phyloP scores from a whole-genome alignment of 306 rosid species.

The Cucurbita argyrosperma region DNA sequence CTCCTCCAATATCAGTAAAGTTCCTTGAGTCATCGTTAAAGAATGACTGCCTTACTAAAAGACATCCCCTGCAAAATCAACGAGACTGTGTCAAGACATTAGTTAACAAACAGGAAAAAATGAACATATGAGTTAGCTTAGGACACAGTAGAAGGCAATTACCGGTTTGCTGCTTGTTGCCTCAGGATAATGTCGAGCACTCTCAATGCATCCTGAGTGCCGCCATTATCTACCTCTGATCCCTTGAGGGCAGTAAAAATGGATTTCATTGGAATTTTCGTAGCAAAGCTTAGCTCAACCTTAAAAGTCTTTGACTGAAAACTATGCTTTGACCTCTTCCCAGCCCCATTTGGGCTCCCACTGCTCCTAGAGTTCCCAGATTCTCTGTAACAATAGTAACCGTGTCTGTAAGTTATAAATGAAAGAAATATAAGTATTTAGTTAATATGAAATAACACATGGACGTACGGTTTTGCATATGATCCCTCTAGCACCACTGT shows the following conservation, averaged over 20 bases:
- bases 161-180: slow-evolving; percentile 82
- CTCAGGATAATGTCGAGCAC: slow-evolving; percentile 61
- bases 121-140: not conserved
- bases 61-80: slow-evolving; percentile 60
- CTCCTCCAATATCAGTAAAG: slow-evolving; percentile 69
- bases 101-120: not conserved
- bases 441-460: not conserved
- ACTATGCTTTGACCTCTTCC: slow-evolving; percentile 42
- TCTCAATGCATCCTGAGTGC: slow-evolving; percentile 54
- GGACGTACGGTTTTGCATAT: slow-evolving; percentile 36
- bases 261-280: slow-evolving; percentile 56
- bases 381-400: slow-evolving; percentile 19
- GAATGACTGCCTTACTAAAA: slow-evolving; percentile 79
- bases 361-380: slow-evolving; percentile 22
- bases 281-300: slow-evolving; percentile 41
- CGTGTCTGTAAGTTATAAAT: not conserved
- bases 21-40: slow-evolving; percentile 55
- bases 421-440: slow-evolving; percentile 5
- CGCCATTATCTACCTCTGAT: slow-evolving; percentile 28
- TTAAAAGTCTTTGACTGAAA: slow-evolving; percentile 40
- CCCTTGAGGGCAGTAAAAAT: slow-evolving; percentile 32
- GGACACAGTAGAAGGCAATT: slow-evolving; percentile 2
- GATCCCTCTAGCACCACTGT: slow-evolving; percentile 61
- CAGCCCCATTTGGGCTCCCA: slow-evolving; percentile 23
- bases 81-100: slow-evolving; percentile 11